Evolutionary conservation across 257 asterid genomes (phyloP).

Genomic region (Capsicum baccatum): DNA sequence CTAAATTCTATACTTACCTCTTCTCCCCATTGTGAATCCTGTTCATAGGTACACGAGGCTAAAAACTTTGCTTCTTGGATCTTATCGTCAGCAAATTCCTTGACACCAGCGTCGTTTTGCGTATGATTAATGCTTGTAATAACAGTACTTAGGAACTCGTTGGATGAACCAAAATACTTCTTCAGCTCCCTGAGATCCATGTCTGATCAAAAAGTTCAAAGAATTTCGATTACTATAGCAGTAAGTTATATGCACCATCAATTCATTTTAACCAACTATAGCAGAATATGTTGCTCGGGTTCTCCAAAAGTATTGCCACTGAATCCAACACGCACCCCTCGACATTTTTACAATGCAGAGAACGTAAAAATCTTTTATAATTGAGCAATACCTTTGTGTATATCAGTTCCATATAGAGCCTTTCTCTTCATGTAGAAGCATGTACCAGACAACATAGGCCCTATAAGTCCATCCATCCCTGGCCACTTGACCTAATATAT

Average conservation of each 20-base stretch:
- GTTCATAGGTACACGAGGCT: constrained; percentile 60
- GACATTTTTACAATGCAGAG: background rate
- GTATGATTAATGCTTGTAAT: constrained; percentile 34
- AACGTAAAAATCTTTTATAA: background rate
- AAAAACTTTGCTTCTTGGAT: constrained; percentile 43
- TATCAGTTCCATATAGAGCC: constrained; percentile 48
- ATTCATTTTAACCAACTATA: constrained; percentile 10
- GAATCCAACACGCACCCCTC: background rate
- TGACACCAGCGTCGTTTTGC: background rate
- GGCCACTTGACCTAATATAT: constrained; percentile 46
- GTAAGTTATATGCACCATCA: background rate
- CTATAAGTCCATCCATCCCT: constrained; percentile 64
- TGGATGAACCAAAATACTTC: constrained; percentile 57
- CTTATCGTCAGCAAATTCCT: constrained; percentile 6
- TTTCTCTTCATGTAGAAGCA: constrained; percentile 60
- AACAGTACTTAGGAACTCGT: constrained; percentile 54
- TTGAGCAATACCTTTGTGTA: constrained; percentile 8
- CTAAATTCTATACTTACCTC: constrained; percentile 45
- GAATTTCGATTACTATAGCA: background rate
- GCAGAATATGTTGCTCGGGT: background rate
- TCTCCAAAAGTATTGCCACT: background rate
- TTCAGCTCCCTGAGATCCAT: constrained; percentile 45
- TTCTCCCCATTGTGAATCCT: constrained; percentile 60
- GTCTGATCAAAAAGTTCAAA: constrained; percentile 32
- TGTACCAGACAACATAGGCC: constrained; percentile 57